Evolutionary conservation across 208 protist species (phyloP).

Genomic region (Crithidia expoeki): DNA sequence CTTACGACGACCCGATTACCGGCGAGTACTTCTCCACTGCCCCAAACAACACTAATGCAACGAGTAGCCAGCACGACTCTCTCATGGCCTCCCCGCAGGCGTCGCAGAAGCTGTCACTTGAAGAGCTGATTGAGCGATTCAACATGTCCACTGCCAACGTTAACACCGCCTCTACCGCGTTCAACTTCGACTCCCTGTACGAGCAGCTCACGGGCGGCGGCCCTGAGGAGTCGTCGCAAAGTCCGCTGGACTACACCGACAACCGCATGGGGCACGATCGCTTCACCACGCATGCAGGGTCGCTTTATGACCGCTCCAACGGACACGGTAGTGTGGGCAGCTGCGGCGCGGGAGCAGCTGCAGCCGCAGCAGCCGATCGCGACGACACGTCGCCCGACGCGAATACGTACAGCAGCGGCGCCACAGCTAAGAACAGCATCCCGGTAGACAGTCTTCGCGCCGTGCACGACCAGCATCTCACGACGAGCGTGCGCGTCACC

Average conservation of each 20-base stretch:
- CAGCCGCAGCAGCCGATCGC: neutral
- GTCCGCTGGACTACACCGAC: conserved; percentile 29
- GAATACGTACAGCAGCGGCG: conserved; percentile 28
- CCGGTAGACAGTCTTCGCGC: conserved; percentile 94
- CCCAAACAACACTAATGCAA: conserved; percentile 12
- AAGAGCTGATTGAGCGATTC: conserved; percentile 55
- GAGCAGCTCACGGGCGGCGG: conserved; percentile 49
- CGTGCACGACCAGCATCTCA: conserved; percentile 93
- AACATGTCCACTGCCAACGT: conserved; percentile 22
- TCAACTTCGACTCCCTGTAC: conserved; percentile 60
- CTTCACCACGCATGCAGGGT: neutral
- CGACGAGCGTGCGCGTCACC: conserved; percentile 47
- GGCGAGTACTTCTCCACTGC: conserved; percentile 34
- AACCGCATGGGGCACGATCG: neutral
- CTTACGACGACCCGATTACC: conserved; percentile 22
- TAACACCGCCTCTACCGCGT: conserved; percentile 11
- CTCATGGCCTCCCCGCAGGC: conserved; percentile 56
- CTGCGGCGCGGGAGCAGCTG: neutral
- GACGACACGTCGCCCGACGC: conserved; percentile 10
- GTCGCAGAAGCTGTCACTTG: conserved; percentile 42
- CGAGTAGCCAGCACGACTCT: conserved; percentile 29
- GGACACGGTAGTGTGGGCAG: neutral
- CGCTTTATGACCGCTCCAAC: conserved; percentile 8
- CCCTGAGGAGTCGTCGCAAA: conserved; percentile 27
- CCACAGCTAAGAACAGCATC: conserved; percentile 70